These are phyloP conservation scores for Sporothrix brasiliensis DNA, from an alignment of 2,329 filamentous ascomycete genomes.

Conservation along the genomic window DNA sequence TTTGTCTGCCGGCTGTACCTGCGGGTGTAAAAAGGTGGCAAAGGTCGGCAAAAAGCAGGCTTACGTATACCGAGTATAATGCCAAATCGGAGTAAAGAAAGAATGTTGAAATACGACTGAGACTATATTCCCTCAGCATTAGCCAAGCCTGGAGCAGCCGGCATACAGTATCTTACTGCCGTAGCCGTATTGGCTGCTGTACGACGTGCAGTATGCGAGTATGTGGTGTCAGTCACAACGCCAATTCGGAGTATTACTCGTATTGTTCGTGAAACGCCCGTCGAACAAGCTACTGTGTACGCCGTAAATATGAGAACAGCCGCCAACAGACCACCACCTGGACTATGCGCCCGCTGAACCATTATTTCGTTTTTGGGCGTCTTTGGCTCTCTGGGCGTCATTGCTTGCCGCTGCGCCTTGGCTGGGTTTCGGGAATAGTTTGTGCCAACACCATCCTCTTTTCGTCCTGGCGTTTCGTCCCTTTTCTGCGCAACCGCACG, in stretches of 20 bases:
- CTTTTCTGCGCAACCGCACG: neutral
- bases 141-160: neutral
- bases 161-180: neutral
- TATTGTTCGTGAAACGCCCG: neutral
- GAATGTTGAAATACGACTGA: neutral
- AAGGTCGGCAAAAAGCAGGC: neutral
- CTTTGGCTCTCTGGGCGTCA: neutral
- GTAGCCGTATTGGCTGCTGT: neutral
- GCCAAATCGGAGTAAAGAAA: neutral
- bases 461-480: constrained; percentile 2
- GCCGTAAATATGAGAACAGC: constrained; percentile 23
- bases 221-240: no score
- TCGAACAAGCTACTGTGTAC: neutral
- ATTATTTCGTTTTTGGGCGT: neutral
- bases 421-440: neutral
- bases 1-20: neutral
- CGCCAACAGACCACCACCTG: constrained; percentile 8
- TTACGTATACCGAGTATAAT: neutral
- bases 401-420: constrained; percentile 25
- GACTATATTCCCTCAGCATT: neutral
- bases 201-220: neutral
- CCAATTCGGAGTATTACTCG: no score
- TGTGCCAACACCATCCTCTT: neutral
- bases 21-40: neutral
- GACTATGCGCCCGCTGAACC: neutral